Percentiles rank a stretch among this genome's conserved stretches.
Conservation (phyloP, 2,329 filamentous ascomycete species). For the Juglanconis sp. region DNA sequence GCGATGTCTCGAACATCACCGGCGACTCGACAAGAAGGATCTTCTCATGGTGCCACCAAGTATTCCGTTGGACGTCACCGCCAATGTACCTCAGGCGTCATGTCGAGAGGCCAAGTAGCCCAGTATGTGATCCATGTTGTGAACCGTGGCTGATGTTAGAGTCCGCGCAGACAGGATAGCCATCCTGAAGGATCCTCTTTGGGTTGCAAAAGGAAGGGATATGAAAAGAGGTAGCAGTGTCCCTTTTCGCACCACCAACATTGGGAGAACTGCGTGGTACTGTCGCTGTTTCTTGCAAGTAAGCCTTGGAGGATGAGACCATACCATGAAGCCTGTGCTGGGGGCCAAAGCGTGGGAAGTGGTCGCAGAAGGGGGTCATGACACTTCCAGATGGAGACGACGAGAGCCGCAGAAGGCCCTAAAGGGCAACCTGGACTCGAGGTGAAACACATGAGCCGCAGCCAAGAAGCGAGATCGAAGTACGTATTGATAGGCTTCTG, state of each 20-base stretch:
- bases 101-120: background rate
- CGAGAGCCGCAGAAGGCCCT: background rate
- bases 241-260: background rate
- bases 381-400: background rate
- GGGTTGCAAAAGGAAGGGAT: background rate
- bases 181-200: slow-evolving; percentile 15
- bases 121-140: background rate
- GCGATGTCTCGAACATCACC: background rate
- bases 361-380: background rate
- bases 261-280: no score
- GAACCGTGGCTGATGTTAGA: background rate
- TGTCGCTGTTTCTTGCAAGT: background rate
- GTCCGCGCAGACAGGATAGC: slow-evolving; percentile 4
- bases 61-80: background rate
- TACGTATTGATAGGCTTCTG: background rate
- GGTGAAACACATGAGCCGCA: background rate
- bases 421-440: background rate
- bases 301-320: slow-evolving; percentile 14
- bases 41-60: background rate
- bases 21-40: background rate
- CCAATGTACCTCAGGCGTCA: background rate
- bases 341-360: slow-evolving; percentile 2
- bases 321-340: background rate
- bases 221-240: background rate
- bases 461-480: background rate